phyloP scores from a whole-genome alignment of 1,284 basidiomycete species.

The Ceratobasidium sp. region DNA sequence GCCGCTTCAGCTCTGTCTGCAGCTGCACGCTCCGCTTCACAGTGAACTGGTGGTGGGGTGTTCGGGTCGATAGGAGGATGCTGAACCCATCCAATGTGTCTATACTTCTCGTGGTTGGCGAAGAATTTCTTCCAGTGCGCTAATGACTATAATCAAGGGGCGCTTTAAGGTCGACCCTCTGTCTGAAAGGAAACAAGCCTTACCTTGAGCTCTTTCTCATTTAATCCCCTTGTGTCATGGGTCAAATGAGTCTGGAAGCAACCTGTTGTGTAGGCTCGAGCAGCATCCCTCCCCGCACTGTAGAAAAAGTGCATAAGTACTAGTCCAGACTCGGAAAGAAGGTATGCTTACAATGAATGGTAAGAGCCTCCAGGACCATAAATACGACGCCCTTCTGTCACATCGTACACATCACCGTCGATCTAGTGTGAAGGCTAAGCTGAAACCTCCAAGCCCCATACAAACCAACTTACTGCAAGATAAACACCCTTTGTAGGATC shows the following conservation, averaged over 20 bases:
- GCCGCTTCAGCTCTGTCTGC: constrained; percentile 39
- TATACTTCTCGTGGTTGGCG: constrained; percentile 78
- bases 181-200: constrained; percentile 46
- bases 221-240: constrained; percentile 86
- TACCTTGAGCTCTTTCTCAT: constrained; percentile 75
- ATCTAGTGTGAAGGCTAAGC: constrained; percentile 62
- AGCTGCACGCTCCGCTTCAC: constrained; percentile 52
- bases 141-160: constrained; percentile 52
- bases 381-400: constrained; percentile 75
- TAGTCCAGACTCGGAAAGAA: neutral
- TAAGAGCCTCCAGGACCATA: constrained; percentile 93
- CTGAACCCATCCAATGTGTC: constrained; percentile 76
- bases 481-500: constrained; percentile 80
- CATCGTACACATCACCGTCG: constrained; percentile 93
- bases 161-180: neutral
- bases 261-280: constrained; percentile 89
- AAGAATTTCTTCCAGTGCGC: constrained; percentile 92
- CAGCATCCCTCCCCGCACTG: constrained; percentile 88
- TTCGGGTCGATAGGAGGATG: constrained; percentile 79
- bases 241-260: constrained; percentile 91
- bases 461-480: constrained; percentile 70
- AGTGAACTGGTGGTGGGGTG: constrained; percentile 82
- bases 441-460: constrained; percentile 41
- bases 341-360: constrained; percentile 71
- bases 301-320: constrained; percentile 44